Conservation (phyloP, 768 basidiomycete genomes). For the Tricholoma sp. region DNA sequence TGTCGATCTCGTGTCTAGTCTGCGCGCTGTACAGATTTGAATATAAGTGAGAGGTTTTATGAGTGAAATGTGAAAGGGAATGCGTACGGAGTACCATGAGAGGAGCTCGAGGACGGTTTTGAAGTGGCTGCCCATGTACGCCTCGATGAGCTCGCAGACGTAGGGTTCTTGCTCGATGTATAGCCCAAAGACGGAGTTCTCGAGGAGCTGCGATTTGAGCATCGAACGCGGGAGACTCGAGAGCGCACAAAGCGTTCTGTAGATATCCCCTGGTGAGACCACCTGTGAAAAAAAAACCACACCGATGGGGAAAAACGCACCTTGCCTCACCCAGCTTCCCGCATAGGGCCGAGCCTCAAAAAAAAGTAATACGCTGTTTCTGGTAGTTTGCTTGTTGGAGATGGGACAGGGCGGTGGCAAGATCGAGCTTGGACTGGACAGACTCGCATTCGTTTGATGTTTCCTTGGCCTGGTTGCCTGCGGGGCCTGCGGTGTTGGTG, state of each 20-base stretch:
- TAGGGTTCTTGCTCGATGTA: slow-evolving; percentile 88
- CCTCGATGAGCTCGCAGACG: slow-evolving; percentile 78
- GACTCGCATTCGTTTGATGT: slow-evolving; percentile 58
- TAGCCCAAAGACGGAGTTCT: slow-evolving; percentile 63
- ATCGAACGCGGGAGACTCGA: slow-evolving; percentile 66
- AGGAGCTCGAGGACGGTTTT: slow-evolving; percentile 76
- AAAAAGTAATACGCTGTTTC: slow-evolving; percentile 71
- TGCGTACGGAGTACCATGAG: slow-evolving; percentile 59
- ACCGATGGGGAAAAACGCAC: slow-evolving; percentile 27
- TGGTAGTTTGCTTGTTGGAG: slow-evolving; percentile 72
- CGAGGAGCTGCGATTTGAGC: slow-evolving; percentile 64
- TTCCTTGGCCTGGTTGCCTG: slow-evolving; percentile 32
- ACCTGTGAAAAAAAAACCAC: slow-evolving; percentile 37
- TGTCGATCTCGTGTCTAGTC: slow-evolving; percentile 75
- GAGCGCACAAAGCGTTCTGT: slow-evolving; percentile 79
- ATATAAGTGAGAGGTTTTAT: not conserved
- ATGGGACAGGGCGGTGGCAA: slow-evolving; percentile 74
- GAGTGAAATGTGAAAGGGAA: not conserved
- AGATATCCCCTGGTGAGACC: slow-evolving; percentile 77
- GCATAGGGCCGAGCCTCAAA: slow-evolving; percentile 58
- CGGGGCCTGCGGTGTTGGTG: slow-evolving; percentile 14
- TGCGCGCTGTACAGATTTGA: slow-evolving; percentile 20
- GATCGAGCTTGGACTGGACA: slow-evolving; percentile 73
- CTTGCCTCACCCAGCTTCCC: slow-evolving; percentile 70
- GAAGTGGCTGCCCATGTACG: slow-evolving; percentile 86